Conservation (phyloP, 2,329 filamentous ascomycete species). For the Ascocoryne sarcoides region DNA sequence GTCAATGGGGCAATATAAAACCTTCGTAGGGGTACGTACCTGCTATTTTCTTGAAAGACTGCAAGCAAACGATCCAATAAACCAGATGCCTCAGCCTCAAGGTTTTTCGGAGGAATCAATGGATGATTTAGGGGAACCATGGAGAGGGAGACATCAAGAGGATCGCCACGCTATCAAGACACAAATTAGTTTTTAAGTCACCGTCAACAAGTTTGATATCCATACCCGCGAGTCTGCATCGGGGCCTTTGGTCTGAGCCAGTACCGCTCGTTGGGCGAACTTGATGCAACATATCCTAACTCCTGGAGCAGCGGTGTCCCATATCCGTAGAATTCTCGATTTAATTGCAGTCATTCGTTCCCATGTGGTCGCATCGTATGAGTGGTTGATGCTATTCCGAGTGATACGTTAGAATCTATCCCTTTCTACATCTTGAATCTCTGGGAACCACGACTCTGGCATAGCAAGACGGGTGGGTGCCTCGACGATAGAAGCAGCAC, state of each 20-base stretch:
- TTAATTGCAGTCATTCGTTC: conserved; percentile 85
- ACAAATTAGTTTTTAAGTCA: neutral
- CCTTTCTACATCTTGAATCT: conserved; percentile 1
- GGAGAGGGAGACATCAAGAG: conserved; percentile 76
- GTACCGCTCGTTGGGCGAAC: conserved; percentile 86
- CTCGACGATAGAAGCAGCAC: too few relatives aligned
- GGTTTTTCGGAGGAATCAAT: conserved; percentile 65
- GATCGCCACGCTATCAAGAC: conserved; percentile 50
- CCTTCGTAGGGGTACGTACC: conserved; percentile 43
- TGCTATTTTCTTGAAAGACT: conserved; percentile 77
- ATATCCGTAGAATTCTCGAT: conserved; percentile 75
- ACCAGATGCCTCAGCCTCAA: conserved; percentile 89
- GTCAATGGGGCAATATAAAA: conserved; percentile 30
- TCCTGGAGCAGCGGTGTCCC: conserved; percentile 70
- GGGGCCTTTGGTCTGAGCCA: conserved; percentile 80
- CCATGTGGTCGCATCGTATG: conserved; percentile 75
- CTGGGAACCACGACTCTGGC: too few relatives aligned
- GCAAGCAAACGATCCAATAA: conserved; percentile 80
- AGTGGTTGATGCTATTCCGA: conserved; percentile 66
- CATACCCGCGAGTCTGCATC: conserved; percentile 75
- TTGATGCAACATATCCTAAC: conserved; percentile 94
- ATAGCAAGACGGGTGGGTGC: too few relatives aligned
- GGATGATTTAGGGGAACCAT: conserved; percentile 79
- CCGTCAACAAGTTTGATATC: conserved; percentile 1
- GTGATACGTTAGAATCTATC: conserved; percentile 21